Base-by-base conservation (phyloP, 257 asterid genomes). In the Forsythia viridissima region DNA sequence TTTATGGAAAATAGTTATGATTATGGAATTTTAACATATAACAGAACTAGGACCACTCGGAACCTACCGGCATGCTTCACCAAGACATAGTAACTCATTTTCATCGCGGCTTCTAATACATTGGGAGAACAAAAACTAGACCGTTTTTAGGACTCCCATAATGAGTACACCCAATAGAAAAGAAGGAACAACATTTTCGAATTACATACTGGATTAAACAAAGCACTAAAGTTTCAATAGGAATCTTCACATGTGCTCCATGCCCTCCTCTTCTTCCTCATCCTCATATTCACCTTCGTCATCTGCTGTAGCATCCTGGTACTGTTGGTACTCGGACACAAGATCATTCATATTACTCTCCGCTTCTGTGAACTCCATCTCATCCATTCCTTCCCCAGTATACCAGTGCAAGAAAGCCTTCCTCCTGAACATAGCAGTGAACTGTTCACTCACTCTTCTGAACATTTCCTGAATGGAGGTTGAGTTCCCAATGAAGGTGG, bases 321-420 rank as follows among this genome's bases (percentile, higher is more conserved):
- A 93, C 85, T 93, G 98, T 89, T 93, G 98, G 85, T 93, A 91
- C 87, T 93, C 98, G 0, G 94, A 93, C 24, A 93, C 97, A 3
- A 93, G 93, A 80, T 93, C 98, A 36, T 93, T 93, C 97, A 93
- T 91, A 76, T 91, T 93, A 86, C 97, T 93, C 88, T 93, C 96
- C 1, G 97, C 97, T 83, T 92, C 93, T 0, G 95, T 92, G 82
- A 92, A 92, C 84, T 92, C 97, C 97, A 92, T 91, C 43, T 92
- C 97, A 3, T 92, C 95, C 97, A 91, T 92, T 2, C 97, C 94
- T 75, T 92, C 97, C 1, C 97, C 97, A 0, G 96, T 92, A 40
- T 92, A 92, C 97, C 96, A 92, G 55, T 92, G 97, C 94, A 92
- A 88, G 92, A 92, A 92, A 85, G 97, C 97, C 80, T 92, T 92